Percentiles rank a stretch among this genome's conserved stretches.
phyloP scores from a whole-genome alignment of 306 rosid species.

The Inga leiocalycina region DNA sequence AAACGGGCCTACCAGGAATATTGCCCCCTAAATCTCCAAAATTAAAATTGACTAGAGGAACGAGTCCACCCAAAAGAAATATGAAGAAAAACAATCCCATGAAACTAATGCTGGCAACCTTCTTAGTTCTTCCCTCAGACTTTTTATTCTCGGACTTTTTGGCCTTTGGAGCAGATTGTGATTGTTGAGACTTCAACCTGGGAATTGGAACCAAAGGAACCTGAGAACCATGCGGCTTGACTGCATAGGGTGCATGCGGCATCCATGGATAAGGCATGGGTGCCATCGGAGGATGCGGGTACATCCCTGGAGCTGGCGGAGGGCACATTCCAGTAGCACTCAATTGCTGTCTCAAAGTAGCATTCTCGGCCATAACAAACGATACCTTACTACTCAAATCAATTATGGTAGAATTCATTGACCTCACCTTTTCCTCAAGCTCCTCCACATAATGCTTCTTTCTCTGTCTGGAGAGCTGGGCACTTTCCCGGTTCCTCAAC shows the following conservation, averaged over 20 bases:
- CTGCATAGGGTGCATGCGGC: slow-evolving; percentile 77
- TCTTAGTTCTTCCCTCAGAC: slow-evolving; percentile 75
- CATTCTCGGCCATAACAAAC: slow-evolving; percentile 81
- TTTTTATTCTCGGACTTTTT: slow-evolving; percentile 66
- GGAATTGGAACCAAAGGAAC: slow-evolving; percentile 97
- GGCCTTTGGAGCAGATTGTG: slow-evolving; percentile 51
- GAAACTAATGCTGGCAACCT: slow-evolving; percentile 93
- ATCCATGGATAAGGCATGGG: slow-evolving; percentile 86
- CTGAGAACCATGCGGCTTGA: slow-evolving; percentile 87
- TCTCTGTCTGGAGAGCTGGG: slow-evolving; percentile 76
- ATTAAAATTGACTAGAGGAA: slow-evolving; percentile 63
- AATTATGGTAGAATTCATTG: slow-evolving; percentile 63
- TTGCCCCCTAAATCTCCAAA: slow-evolving; percentile 56
- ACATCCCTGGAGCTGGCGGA: slow-evolving; percentile 67
- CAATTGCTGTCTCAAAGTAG: slow-evolving; percentile 82
- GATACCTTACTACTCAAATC: slow-evolving; percentile 59
- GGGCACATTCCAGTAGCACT: slow-evolving; percentile 62
- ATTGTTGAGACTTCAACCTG: slow-evolving; percentile 71
- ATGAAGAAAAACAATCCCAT: slow-evolving; percentile 80
- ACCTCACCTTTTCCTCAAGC: slow-evolving; percentile 81
- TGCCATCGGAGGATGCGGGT: slow-evolving; percentile 72
- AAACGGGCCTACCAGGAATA: slow-evolving; percentile 44
- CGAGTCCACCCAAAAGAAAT: slow-evolving; percentile 81
- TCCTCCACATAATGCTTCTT: slow-evolving; percentile 76
- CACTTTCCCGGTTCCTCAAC: slow-evolving; percentile 96